Conservation (phyloP, 257 asterid species). For the Avicennia marina region DNA sequence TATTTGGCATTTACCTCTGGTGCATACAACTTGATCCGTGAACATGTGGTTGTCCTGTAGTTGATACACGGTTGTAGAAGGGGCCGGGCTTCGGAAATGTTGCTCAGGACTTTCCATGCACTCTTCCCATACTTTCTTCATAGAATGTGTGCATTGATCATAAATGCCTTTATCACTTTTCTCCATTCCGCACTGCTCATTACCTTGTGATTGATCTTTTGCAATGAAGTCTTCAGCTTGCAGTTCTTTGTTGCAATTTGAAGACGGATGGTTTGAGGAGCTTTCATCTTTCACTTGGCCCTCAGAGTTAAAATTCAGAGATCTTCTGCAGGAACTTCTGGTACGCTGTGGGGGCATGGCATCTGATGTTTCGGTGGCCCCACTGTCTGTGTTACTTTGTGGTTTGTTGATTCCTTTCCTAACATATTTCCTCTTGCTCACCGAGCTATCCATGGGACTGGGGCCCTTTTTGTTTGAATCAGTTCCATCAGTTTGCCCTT, state of each 20-base stretch:
- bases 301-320: conserved; percentile 49
- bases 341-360: conserved; percentile 19
- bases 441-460: conserved; percentile 23
- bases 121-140: conserved; percentile 23
- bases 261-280: conserved; percentile 26
- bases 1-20: conserved; percentile 62
- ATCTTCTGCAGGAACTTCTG: conserved; percentile 57
- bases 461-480: conserved; percentile 25
- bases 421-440: conserved; percentile 32
- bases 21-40: conserved; percentile 25
- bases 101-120: conserved; percentile 22
- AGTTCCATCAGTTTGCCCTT: conserved; percentile 28
- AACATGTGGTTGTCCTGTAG: conserved; percentile 22
- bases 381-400: conserved; percentile 35
- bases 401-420: conserved; percentile 29
- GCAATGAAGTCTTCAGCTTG: conserved; percentile 24
- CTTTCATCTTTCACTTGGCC: conserved; percentile 33
- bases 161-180: conserved; percentile 26
- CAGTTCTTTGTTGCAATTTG: conserved; percentile 18
- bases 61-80: conserved; percentile 26
- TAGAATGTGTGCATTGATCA: conserved; percentile 20
- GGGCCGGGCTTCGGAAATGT: conserved; percentile 22
- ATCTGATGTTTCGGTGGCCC: conserved; percentile 20
- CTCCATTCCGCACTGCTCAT: conserved; percentile 19
- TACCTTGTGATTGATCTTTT: conserved; percentile 27